Evolutionary conservation across 257 asterid genomes (phyloP).

Genomic region (Echites panduratus): DNA sequence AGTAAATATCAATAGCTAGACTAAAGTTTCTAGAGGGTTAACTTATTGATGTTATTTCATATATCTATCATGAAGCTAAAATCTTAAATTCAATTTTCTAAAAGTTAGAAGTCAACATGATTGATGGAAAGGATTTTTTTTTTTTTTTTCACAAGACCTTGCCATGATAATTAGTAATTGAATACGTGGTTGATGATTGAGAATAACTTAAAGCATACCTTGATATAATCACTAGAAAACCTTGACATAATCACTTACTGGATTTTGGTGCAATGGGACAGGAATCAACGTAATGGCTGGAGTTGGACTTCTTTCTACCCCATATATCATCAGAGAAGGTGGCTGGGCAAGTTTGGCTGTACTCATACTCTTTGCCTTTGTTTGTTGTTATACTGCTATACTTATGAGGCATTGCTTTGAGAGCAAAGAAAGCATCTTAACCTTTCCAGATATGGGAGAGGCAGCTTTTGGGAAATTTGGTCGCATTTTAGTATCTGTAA

Average conservation of each 20-base stretch:
- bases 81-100: neutral
- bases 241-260: neutral
- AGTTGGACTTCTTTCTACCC: conserved; percentile 74
- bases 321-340: conserved; percentile 59
- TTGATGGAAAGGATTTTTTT: neutral
- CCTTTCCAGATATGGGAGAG: conserved; percentile 80
- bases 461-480: conserved; percentile 81
- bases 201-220: neutral
- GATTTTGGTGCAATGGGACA: conserved; percentile 11
- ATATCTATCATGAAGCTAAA: neutral
- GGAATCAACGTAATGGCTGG: conserved; percentile 86
- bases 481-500: conserved; percentile 68
- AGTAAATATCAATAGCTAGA: neutral
- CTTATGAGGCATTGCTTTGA: conserved; percentile 78
- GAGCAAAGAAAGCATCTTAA: conserved; percentile 53
- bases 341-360: conserved; percentile 70
- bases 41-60: neutral
- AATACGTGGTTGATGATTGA: neutral
- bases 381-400: conserved; percentile 72
- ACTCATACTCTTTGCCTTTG: conserved; percentile 55
- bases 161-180: neutral
- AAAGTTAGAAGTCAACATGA: neutral
- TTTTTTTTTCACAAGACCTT: neutral
- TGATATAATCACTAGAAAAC: no score
- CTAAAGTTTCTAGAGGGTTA: neutral